A percentile compares a stretch with the other conserved stretches of the same genome.
Evolutionary conservation across 805 yeast genomes (phyloP).

Genomic region (Barnettozyma sp.): DNA sequence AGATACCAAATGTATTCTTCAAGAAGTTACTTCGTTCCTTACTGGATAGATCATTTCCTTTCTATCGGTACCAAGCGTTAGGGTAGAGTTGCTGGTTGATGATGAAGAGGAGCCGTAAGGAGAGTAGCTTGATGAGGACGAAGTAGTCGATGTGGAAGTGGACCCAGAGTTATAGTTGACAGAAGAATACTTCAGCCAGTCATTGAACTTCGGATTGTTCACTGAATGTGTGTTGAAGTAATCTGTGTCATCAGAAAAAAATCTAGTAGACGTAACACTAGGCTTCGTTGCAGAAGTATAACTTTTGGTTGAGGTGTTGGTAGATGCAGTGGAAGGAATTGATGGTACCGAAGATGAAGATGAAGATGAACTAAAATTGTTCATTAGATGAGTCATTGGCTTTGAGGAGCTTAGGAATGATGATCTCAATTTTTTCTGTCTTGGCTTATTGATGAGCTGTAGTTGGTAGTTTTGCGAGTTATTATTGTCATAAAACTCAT

Average conservation of each 20-base stretch:
- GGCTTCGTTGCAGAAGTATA: too few species aligned
- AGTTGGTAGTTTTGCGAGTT: constrained; percentile 32
- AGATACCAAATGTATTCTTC: too few species aligned
- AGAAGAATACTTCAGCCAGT: constrained; percentile 10
- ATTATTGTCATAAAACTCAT: constrained; percentile 37
- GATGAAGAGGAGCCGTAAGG: constrained; percentile 5
- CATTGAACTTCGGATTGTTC: constrained; percentile 9
- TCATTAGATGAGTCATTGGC: constrained; percentile 4
- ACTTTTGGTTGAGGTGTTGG: constrained; percentile 15
- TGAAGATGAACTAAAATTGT: constrained; percentile 8
- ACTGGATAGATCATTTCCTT: neutral
- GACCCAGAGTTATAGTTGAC: constrained; percentile 10
- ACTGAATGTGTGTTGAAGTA: constrained; percentile 18
- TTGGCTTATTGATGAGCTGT: constrained; percentile 17
- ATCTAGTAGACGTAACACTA: constrained; percentile 17
- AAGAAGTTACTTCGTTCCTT: constrained; percentile 21
- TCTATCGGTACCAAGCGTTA: constrained; percentile 1
- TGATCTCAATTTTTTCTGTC: constrained; percentile 7
- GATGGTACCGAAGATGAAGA: constrained; percentile 5
- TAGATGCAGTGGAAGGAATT: constrained; percentile 5
- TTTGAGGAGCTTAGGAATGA: constrained; percentile 2
- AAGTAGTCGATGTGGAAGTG: constrained; percentile 7
- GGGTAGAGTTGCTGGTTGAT: constrained; percentile 4
- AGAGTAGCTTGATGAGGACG: constrained; percentile 7
- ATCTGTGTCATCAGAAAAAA: constrained; percentile 25